These are phyloP conservation scores for Bathelium albidoporum DNA, from an alignment of 495 filamentous ascomycete genomes.

Conservation along the genomic window DNA sequence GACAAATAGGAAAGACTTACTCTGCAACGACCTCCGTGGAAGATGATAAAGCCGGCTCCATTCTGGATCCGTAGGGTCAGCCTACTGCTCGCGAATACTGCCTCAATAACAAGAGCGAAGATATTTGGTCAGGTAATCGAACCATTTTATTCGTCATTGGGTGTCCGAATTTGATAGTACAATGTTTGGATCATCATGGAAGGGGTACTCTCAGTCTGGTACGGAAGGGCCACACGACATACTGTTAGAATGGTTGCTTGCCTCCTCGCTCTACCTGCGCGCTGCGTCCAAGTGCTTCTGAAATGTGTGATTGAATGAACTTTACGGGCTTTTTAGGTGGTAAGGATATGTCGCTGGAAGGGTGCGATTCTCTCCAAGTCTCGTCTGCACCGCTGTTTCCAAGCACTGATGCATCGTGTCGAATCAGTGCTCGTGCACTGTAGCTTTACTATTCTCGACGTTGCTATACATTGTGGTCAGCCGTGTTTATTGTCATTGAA, in stretches of 20 bases:
- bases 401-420: not conserved
- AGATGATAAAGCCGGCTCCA: not conserved
- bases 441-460: too few species aligned
- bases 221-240: constrained; percentile 14
- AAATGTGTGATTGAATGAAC: not conserved
- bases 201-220: constrained; percentile 8
- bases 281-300: not conserved
- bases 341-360: not conserved
- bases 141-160: constrained; percentile 43
- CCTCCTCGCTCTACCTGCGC: not conserved
- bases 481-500: not conserved
- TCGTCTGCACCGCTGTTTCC: not conserved
- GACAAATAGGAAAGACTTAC: not conserved
- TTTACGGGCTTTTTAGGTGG: not conserved
- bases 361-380: not conserved
- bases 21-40: not conserved
- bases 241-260: not conserved
- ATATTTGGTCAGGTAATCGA: constrained; percentile 39
- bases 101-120: not conserved
- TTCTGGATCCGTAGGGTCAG: not conserved
- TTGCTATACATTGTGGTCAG: too few species aligned
- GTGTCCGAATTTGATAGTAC: constrained; percentile 60
- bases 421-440: not conserved
- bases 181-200: constrained; percentile 47
- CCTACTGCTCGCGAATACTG: not conserved